These are phyloP conservation scores for Kokia cookei DNA, from an alignment of 441 rosid genomes.

Conservation along the genomic window DNA sequence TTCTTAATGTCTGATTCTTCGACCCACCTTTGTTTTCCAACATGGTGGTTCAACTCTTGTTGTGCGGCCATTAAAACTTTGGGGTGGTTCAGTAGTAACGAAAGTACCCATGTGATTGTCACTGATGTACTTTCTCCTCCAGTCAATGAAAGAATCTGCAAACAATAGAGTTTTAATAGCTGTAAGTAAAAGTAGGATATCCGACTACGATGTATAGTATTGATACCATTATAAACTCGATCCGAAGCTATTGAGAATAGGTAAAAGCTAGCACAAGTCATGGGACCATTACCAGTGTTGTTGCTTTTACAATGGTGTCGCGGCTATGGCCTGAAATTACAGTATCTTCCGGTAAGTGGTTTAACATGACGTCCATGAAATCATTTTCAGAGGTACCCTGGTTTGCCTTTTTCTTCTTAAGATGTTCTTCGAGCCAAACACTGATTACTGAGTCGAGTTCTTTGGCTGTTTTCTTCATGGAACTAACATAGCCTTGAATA, in stretches of 20 bases:
- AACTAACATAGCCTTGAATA: constrained; percentile 25
- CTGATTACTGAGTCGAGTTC: constrained; percentile 38
- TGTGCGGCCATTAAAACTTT: constrained; percentile 21
- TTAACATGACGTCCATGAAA: constrained; percentile 48
- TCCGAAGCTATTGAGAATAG: background rate
- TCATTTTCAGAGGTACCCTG: constrained; percentile 4
- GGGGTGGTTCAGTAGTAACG: constrained; percentile 31
- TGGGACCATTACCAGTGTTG: constrained; percentile 31
- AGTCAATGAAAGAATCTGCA: constrained; percentile 39
- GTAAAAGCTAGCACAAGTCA: background rate
- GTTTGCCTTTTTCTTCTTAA: constrained; percentile 9
- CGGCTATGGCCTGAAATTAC: constrained; percentile 35
- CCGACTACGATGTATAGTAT: no score
- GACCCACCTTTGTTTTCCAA: constrained; percentile 34
- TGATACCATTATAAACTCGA: no score
- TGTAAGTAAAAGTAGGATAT: background rate
- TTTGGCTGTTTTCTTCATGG: constrained; percentile 41
- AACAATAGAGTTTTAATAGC: background rate
- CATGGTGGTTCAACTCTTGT: constrained; percentile 34
- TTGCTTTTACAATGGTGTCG: constrained; percentile 49
- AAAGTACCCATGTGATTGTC: constrained; percentile 32
- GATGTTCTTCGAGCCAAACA: constrained; percentile 48
- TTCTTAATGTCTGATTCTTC: constrained; percentile 37
- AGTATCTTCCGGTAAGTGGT: constrained; percentile 29
- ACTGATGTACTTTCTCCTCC: constrained; percentile 42